Percentiles rank a stretch among this genome's conserved stretches.
These are phyloP conservation scores for Rhododendron mucronatum DNA, from an alignment of 148 eudicot species.

Conservation along the genomic window DNA sequence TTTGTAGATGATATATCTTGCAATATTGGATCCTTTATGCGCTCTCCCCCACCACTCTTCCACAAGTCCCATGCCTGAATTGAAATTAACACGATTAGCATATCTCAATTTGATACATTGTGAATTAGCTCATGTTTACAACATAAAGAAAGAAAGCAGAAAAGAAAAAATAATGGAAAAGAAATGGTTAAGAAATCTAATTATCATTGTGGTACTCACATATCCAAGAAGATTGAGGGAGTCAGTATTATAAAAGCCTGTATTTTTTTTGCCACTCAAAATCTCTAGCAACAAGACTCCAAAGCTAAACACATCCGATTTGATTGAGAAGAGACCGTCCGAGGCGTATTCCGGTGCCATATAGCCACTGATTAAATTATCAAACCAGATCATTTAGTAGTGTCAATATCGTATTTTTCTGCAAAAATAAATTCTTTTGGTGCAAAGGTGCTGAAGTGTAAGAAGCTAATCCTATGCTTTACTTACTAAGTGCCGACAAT, in stretches of 20 bases:
- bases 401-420: not conserved
- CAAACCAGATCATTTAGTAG: not conserved
- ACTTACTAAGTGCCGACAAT: conserved; percentile 15
- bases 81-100: not conserved
- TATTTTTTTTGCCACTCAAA: not conserved
- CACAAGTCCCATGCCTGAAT: not conserved
- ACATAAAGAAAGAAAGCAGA: not conserved
- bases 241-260: not conserved
- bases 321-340: not conserved
- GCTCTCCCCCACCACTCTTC: not conserved
- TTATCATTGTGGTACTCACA: not conserved
- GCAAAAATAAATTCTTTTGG: not conserved
- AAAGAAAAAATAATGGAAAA: not conserved
- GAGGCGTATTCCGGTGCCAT: not conserved
- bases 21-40: not conserved
- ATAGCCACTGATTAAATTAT: not conserved
- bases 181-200: not conserved
- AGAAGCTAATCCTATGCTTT: not conserved
- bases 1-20: not conserved
- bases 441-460: not conserved
- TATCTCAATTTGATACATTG: not conserved
- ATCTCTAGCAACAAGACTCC: not conserved
- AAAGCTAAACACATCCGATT: not conserved
- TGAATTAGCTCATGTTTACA: not conserved
- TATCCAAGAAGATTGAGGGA: not conserved